phyloP scores from a whole-genome alignment of 2,329 filamentous ascomycete species.

The Penicillium sp. region DNA sequence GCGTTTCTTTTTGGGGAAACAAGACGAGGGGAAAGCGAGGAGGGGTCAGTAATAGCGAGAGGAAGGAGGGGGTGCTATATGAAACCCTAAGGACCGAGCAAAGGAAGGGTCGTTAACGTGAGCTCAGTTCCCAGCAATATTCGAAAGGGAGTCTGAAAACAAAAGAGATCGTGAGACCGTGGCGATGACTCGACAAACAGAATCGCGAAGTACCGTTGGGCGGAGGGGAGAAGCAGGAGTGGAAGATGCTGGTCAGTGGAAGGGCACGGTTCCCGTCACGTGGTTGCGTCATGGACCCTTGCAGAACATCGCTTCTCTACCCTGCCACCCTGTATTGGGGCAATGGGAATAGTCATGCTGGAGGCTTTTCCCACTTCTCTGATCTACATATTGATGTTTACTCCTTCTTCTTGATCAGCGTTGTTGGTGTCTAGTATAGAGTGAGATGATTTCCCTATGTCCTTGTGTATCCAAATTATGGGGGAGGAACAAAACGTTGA shows the following conservation, averaged over 20 bases:
- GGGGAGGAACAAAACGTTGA: neutral
- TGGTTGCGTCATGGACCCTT: conserved; percentile 38
- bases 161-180: conserved; percentile 14
- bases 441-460: neutral
- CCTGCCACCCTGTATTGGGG: neutral
- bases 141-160: neutral
- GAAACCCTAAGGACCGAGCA: conserved; percentile 13
- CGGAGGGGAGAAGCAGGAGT: conserved; percentile 30
- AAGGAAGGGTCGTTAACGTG: neutral
- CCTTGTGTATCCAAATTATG: neutral
- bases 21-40: conserved; percentile 14
- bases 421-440: neutral
- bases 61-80: conserved; percentile 20
- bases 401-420: neutral
- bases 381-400: neutral
- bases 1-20: conserved; percentile 16
- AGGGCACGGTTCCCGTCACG: conserved; percentile 36
- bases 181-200: conserved; percentile 13
- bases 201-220: conserved; percentile 24
- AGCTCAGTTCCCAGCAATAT: conserved; percentile 2
- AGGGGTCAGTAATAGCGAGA: conserved; percentile 27
- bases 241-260: conserved; percentile 22
- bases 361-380: neutral
- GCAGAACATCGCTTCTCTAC: conserved; percentile 17
- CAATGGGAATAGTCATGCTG: neutral